A percentile compares a stretch with the other conserved stretches of the same genome.
Evolutionary conservation across 2,329 filamentous ascomycete genomes (phyloP).

Genomic region (Trichophyton mentagrophytes): DNA sequence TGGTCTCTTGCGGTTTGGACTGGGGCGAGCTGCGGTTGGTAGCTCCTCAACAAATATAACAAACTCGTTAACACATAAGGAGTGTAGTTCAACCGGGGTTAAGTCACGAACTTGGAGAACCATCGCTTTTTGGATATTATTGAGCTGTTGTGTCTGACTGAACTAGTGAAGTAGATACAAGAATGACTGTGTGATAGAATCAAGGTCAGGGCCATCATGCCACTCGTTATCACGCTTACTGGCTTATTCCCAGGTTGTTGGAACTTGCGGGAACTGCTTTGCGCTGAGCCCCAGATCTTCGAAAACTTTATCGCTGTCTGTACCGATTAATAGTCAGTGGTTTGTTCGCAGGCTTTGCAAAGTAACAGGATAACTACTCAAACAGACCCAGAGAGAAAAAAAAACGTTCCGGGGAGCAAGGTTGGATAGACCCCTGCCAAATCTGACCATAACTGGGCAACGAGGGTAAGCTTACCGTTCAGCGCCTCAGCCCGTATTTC

Average conservation of each 20-base stretch:
- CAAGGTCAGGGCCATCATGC: not conserved
- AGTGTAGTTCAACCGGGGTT: no score
- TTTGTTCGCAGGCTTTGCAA: not conserved
- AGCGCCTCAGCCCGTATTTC: slow-evolving; percentile 51
- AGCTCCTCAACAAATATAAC: no score
- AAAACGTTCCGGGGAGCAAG: no score
- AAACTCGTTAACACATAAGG: no score
- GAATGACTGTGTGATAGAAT: not conserved
- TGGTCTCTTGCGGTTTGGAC: no score
- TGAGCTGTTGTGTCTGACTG: no score
- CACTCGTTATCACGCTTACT: not conserved
- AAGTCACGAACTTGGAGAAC: no score
- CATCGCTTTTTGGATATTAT: no score
- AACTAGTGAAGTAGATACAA: no score
- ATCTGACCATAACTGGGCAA: not conserved
- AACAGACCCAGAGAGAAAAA: no score
- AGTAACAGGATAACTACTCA: no score
- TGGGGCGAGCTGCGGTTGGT: no score
- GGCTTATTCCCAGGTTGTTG: slow-evolving; percentile 44
- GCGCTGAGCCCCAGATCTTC: slow-evolving; percentile 45
- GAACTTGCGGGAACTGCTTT: slow-evolving; percentile 52
- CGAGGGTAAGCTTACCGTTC: slow-evolving; percentile 31
- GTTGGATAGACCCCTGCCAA: not conserved
- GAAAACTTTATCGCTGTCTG: slow-evolving; percentile 49
- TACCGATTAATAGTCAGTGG: not conserved